Evolutionary conservation across 192 early-diverging fungal genomes (phyloP).

Genomic region (Thoreauomyces humboldtii): DNA sequence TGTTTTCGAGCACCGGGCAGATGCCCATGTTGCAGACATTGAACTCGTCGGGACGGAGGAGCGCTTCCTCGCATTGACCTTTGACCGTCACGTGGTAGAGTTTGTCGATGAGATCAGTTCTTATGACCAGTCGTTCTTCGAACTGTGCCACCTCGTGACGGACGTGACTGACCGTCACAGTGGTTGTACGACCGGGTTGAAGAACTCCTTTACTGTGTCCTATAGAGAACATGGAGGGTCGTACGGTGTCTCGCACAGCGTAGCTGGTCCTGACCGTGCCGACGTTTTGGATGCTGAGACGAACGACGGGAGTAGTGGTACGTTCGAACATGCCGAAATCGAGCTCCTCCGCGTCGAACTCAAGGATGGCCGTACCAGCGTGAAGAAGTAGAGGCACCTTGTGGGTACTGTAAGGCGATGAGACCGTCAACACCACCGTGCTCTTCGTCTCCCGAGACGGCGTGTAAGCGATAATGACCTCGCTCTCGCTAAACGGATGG

Average conservation of each 20-base stretch:
- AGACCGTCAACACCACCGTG: slow-evolving; percentile 48
- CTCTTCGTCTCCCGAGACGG: slow-evolving; percentile 49
- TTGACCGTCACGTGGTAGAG: slow-evolving; percentile 44
- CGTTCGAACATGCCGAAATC: slow-evolving; percentile 70
- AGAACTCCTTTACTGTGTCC: slow-evolving; percentile 46
- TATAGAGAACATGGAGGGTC: slow-evolving; percentile 56
- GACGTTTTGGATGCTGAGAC: slow-evolving; percentile 45
- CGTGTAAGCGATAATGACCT: slow-evolving; percentile 50
- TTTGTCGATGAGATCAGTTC: slow-evolving; percentile 58
- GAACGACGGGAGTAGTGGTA: slow-evolving; percentile 40
- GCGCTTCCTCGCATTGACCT: slow-evolving; percentile 62
- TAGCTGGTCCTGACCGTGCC: slow-evolving; percentile 59
- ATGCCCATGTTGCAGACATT: slow-evolving; percentile 54
- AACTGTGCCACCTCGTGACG: slow-evolving; percentile 52
- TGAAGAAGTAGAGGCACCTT: slow-evolving; percentile 57
- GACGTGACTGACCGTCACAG: slow-evolving; percentile 49
- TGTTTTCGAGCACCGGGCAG: slow-evolving; percentile 57
- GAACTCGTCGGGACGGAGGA: slow-evolving; percentile 59
- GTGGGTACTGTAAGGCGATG: slow-evolving; percentile 58
- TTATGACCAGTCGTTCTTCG: slow-evolving; percentile 45
- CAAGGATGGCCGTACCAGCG: slow-evolving; percentile 51
- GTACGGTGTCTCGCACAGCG: slow-evolving; percentile 40
- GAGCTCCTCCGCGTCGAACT: slow-evolving; percentile 45
- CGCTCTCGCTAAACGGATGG: slow-evolving; percentile 54
- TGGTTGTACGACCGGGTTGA: slow-evolving; percentile 36